A percentile compares a stretch with the other conserved stretches of the same genome.
phyloP scores from a whole-genome alignment of 73 alveolate species.

The Breviolum minutum region DNA sequence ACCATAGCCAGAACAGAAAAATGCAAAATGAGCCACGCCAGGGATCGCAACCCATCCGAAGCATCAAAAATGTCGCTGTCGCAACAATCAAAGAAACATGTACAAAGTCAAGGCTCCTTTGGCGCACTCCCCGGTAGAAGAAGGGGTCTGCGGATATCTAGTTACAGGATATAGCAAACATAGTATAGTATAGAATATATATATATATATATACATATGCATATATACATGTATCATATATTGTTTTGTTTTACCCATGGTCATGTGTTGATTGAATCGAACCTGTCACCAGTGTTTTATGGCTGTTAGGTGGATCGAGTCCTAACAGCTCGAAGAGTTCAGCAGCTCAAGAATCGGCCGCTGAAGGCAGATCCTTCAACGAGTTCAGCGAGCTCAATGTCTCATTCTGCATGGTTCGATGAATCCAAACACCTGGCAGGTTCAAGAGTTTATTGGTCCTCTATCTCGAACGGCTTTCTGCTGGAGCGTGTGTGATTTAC shows the following conservation, averaged over 20 bases:
- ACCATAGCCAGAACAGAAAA: too few relatives aligned
- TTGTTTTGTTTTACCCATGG: background rate
- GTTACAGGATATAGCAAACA: too few relatives aligned
- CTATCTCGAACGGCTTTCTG: slow-evolving; percentile 96
- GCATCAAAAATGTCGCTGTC: too few relatives aligned
- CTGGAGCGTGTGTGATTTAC: slow-evolving; percentile 24
- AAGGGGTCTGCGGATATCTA: too few relatives aligned
- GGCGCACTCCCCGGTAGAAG: too few relatives aligned
- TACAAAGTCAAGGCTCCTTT: too few relatives aligned
- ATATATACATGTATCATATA: too few relatives aligned
- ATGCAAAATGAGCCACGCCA: too few relatives aligned
- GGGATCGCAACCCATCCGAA: too few relatives aligned
- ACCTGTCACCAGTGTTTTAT: background rate
- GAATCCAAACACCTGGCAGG: slow-evolving; percentile 68
- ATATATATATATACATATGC: too few relatives aligned
- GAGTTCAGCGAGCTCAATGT: background rate
- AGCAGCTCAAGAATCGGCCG: slow-evolving; percentile 95
- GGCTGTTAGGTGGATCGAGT: slow-evolving; percentile 96
- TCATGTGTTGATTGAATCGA: background rate
- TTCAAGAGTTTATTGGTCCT: slow-evolving; percentile 97
- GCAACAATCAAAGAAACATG: too few relatives aligned
- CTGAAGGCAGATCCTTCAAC: slow-evolving; percentile 65
- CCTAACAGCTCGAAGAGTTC: slow-evolving; percentile 96
- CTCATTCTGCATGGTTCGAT: background rate
- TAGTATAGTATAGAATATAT: background rate